Evolutionary conservation across 257 asterid genomes (phyloP).

Genomic region (Scutellaria minor): DNA sequence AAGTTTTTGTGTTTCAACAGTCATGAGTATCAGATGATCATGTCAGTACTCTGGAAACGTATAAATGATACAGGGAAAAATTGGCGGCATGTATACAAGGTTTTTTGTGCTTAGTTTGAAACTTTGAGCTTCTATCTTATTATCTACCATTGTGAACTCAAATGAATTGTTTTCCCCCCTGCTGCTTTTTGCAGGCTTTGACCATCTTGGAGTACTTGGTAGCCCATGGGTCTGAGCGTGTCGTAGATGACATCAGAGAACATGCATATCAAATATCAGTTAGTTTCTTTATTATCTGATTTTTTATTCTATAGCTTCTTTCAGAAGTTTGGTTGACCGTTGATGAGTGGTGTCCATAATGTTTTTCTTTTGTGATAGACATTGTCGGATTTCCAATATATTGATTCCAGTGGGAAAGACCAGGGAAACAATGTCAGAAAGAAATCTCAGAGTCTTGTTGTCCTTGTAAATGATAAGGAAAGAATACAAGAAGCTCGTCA

Average conservation of each 20-base stretch:
- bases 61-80: slow-evolving; percentile 90
- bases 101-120: slow-evolving; percentile 36
- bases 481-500: slow-evolving; percentile 91
- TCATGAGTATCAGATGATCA: slow-evolving; percentile 93
- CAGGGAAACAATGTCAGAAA: slow-evolving; percentile 94
- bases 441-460: slow-evolving; percentile 92
- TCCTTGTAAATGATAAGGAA: slow-evolving; percentile 94
- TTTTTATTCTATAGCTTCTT: slow-evolving; percentile 28
- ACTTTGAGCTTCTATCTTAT: background rate
- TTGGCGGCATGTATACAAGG: slow-evolving; percentile 99
- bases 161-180: slow-evolving; percentile 4
- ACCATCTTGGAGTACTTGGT: slow-evolving; percentile 93
- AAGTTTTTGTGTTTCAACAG: slow-evolving; percentile 47
- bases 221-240: slow-evolving; percentile 93
- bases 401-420: slow-evolving; percentile 93
- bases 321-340: background rate
- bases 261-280: slow-evolving; percentile 97
- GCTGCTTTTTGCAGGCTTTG: slow-evolving; percentile 68
- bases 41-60: slow-evolving; percentile 96
- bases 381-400: slow-evolving; percentile 89
- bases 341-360: slow-evolving; percentile 33
- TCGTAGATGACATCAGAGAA: slow-evolving; percentile 89
- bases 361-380: slow-evolving; percentile 56
- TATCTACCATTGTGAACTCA: no score
- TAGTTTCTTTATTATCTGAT: slow-evolving; percentile 41